These are phyloP conservation scores for Chlamydomonas reinhardtii DNA, from an alignment of 163 green algal genomes.

Conservation along the genomic window DNA sequence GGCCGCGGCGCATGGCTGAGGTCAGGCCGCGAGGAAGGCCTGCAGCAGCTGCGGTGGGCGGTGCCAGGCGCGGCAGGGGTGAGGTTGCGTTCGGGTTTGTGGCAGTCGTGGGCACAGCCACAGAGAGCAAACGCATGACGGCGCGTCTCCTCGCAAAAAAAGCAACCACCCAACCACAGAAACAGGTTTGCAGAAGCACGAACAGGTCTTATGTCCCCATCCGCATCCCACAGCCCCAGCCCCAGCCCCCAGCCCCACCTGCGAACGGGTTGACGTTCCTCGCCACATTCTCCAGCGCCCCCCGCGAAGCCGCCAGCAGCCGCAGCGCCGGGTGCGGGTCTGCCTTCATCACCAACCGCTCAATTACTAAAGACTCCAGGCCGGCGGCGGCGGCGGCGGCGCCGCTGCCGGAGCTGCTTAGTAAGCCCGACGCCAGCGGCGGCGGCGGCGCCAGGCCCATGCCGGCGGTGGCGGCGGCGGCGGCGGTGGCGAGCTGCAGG, in stretches of 20 bases:
- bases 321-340: slow-evolving; percentile 13
- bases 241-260: not conserved
- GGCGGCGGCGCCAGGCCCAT: not conserved
- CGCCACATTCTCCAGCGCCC: slow-evolving; percentile 27
- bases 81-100: too few relatives aligned
- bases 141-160: too few relatives aligned
- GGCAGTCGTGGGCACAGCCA: too few relatives aligned
- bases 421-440: too few relatives aligned
- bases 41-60: not conserved
- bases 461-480: not conserved
- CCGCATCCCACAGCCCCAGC: not conserved
- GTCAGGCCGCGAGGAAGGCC: slow-evolving; percentile 25
- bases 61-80: too few relatives aligned
- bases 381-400: too few relatives aligned
- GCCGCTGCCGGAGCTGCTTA: not conserved
- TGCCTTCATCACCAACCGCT: slow-evolving; percentile 29
- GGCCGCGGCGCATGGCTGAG: not conserved
- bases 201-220: too few relatives aligned
- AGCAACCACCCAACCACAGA: too few relatives aligned
- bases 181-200: too few relatives aligned
- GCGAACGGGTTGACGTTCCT: slow-evolving; percentile 42
- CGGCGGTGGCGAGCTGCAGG: not conserved
- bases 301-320: slow-evolving; percentile 9
- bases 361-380: not conserved
- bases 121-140: too few relatives aligned